Evolutionary conservation across 2,329 filamentous ascomycete species (phyloP), one percentile per base, ranked within the genome.

Genomic region (Coniochaeta ligniaria): DNA sequence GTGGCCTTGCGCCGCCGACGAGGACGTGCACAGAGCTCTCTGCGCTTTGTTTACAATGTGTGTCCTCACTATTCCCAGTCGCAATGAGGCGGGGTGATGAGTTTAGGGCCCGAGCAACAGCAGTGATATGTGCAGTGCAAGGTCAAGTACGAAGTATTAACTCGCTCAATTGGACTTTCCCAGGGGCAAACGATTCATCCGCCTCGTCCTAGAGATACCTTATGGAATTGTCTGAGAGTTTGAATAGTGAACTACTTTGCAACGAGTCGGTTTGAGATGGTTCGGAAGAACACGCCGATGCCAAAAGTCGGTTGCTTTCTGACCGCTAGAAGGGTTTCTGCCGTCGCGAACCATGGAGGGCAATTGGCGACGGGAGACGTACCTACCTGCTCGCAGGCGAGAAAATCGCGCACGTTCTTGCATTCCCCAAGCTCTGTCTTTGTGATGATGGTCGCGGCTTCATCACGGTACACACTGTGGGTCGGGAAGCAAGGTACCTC

Each of bases 401-500:
- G 64, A 68, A 68, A 68, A 69, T 69, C 66, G 65, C 66, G 63
- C 66, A 69, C 31, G 31, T 35, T 35, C 14, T 57, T 35, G 31
- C 54, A 36, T 20, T 35, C 33, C 28, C 52, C 52, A 33, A 66
- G 59, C 62, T 63, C 60, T 60, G 24, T 38, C 28, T 24, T 36
- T 38, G 54, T 52, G 47, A 52, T 52, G 47, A 52, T 52, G 54
- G 54, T 57, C 54, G 54, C 54, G 35, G 54, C 54, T 22, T 14
- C 35, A 7, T 31, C 26, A 17, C 35, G 52, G 59, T 60, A 60
- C 71, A 70, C 69, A 26, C 59, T 52, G 63, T 63, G 65, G 67
- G 58, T 59, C 64, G 58, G 59, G 38, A 61, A 59, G 59, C 54
- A 58, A 72, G 63, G 71, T 72, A 72, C 69, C 66, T 67, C 61